Conservation (phyloP, 1,284 basidiomycete species). For the Papiliotrema nemorosa region DNA sequence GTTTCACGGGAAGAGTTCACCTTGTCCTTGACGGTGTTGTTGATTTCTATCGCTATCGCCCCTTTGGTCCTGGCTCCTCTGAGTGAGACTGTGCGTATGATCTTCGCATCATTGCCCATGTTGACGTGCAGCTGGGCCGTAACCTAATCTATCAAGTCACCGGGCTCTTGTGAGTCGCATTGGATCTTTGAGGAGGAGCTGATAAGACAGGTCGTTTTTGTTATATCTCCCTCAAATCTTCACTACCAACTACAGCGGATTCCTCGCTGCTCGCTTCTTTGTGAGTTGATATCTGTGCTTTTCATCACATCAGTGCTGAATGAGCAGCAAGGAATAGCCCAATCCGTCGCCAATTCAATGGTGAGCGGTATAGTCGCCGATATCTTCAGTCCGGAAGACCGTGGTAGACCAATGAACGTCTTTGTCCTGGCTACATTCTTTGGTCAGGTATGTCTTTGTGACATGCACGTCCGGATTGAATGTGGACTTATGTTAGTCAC, state of each 20-base stretch:
- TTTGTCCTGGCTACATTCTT: conserved; percentile 48
- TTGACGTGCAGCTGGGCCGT: conserved; percentile 24
- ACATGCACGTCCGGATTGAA: conserved; percentile 5
- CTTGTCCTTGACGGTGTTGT: conserved; percentile 23
- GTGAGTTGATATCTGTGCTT: conserved; percentile 17
- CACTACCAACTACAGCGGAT: conserved; percentile 32
- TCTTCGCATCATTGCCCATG: neutral
- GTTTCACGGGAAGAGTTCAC: conserved; percentile 23
- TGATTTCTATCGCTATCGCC: conserved; percentile 35
- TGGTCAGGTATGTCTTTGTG: conserved; percentile 43
- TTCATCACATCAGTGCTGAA: neutral
- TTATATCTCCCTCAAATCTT: conserved; percentile 46
- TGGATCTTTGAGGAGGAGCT: neutral
- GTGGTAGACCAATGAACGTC: conserved; percentile 49
- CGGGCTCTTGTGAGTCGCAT: conserved; percentile 28
- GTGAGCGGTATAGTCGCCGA: conserved; percentile 48
- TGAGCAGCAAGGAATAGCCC: conserved; percentile 33
- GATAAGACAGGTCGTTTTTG: conserved; percentile 17
- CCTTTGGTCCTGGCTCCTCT: conserved; percentile 44
- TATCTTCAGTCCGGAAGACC: conserved; percentile 36
- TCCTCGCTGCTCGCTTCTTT: conserved; percentile 43
- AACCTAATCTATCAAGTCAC: conserved; percentile 42
- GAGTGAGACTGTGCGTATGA: conserved; percentile 33
- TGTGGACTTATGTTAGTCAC: conserved; percentile 6
- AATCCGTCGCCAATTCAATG: conserved; percentile 39